Evolutionary conservation across 495 filamentous ascomycete genomes (phyloP).

Genomic region (Rusavskia elegans): DNA sequence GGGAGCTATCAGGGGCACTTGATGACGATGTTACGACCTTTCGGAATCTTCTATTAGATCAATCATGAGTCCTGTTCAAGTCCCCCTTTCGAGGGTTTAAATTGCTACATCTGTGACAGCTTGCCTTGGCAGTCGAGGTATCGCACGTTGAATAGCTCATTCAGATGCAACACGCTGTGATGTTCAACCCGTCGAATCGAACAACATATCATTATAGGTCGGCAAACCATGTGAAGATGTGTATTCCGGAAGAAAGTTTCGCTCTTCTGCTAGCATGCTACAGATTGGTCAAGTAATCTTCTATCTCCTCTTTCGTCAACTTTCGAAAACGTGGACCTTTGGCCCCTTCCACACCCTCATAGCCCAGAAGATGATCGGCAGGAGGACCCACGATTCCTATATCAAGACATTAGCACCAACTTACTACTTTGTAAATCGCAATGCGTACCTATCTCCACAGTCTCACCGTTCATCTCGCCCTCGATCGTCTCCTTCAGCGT

Average conservation of each 20-base stretch:
- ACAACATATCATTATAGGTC: no score
- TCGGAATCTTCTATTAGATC: no score
- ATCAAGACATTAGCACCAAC: slow-evolving; percentile 20
- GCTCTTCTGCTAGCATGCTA: slow-evolving; percentile 22
- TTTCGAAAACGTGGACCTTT: slow-evolving; percentile 89
- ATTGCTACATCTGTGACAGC: no score
- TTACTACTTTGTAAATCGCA: neutral
- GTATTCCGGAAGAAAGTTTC: neutral
- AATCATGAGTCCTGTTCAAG: no score
- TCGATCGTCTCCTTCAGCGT: slow-evolving; percentile 99
- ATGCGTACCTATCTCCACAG: slow-evolving; percentile 84
- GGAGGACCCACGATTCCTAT: slow-evolving; percentile 88
- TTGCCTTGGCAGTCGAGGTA: no score
- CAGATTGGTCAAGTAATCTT: slow-evolving; percentile 97
- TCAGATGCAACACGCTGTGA: no score
- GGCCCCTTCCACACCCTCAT: slow-evolving; percentile 80
- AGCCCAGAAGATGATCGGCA: slow-evolving; percentile 80
- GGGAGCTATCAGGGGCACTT: neutral
- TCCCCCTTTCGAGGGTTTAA: no score
- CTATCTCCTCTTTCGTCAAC: slow-evolving; percentile 92
- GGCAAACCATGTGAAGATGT: neutral
- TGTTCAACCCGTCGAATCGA: no score
- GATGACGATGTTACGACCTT: no score
- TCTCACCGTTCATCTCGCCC: slow-evolving; percentile 98
- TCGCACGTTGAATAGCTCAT: no score